Percentiles rank a stretch among this genome's conserved stretches.
These are phyloP conservation scores for Eragrostis tef DNA, from an alignment of 202 grass and related monocot genomes.

Conservation along the genomic window DNA sequence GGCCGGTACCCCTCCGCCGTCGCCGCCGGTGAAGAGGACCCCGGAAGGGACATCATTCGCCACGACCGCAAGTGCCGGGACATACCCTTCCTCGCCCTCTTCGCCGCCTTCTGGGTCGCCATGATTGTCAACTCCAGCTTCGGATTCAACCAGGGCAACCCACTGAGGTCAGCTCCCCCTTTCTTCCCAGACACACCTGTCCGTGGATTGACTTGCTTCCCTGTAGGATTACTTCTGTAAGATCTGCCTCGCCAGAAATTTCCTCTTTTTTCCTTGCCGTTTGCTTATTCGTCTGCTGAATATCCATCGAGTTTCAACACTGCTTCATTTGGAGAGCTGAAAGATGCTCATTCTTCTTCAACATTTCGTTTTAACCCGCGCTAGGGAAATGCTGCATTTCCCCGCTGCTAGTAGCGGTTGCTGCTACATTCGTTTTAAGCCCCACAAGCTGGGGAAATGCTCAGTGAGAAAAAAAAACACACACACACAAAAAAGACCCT, in stretches of 20 bases:
- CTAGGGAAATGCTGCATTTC: not conserved
- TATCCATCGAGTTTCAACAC: not conserved
- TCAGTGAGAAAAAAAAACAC: not conserved
- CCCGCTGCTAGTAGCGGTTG: too few species aligned
- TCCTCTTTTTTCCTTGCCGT: not conserved
- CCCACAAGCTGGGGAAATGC: not conserved
- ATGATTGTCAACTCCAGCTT: slow-evolving; percentile 98
- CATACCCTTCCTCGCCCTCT: slow-evolving; percentile 75
- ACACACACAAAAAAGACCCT: not conserved
- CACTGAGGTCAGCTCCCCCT: slow-evolving; percentile 74
- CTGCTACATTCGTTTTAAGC: not conserved
- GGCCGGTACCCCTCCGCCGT: slow-evolving; percentile 54
- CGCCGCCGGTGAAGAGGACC: slow-evolving; percentile 26
- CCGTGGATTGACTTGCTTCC: not conserved
- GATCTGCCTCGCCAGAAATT: not conserved
- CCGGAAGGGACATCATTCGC: slow-evolving; percentile 57
- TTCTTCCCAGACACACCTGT: not conserved
- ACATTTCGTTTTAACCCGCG: not conserved
- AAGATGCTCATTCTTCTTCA: not conserved
- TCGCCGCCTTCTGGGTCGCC: slow-evolving; percentile 84
- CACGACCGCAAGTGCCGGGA: slow-evolving; percentile 89
- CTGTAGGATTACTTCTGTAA: not conserved
- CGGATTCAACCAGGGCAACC: slow-evolving; percentile 90
- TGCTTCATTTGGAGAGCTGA: not conserved
- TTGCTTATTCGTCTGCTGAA: not conserved